phyloP scores from a whole-genome alignment of 257 asterid species.

The Primulina eburnea region DNA sequence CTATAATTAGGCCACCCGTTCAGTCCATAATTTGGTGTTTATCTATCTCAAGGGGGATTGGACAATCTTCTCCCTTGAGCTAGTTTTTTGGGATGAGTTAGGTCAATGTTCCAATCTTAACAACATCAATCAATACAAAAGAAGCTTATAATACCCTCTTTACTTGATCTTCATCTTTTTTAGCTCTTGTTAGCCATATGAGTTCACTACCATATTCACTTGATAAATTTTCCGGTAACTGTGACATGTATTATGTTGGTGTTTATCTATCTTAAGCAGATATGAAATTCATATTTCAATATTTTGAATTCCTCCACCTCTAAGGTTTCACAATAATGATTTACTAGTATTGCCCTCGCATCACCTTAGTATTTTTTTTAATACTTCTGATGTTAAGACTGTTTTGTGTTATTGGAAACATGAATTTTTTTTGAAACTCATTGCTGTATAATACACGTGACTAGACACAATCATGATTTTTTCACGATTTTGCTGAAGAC shows the following conservation, averaged over 20 bases:
- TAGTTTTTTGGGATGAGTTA: too few relatives aligned
- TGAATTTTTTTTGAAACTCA: neutral
- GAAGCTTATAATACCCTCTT: neutral
- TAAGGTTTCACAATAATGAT: conserved; percentile 4
- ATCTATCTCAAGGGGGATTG: too few relatives aligned
- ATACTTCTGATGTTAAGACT: conserved; percentile 6
- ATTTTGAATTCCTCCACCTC: conserved; percentile 16
- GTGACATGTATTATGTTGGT: neutral
- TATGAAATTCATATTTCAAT: neutral
- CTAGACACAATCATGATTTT: neutral
- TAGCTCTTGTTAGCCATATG: neutral
- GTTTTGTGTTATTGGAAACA: neutral
- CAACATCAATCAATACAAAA: neutral
- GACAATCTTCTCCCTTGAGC: too few relatives aligned
- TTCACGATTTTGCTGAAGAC: neutral
- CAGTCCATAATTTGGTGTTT: too few relatives aligned
- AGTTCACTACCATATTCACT: conserved; percentile 10
- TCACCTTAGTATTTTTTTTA: neutral
- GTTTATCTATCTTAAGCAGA: neutral
- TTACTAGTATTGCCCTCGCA: conserved; percentile 8
- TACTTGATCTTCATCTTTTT: neutral
- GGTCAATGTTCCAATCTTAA: too few relatives aligned
- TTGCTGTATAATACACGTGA: neutral
- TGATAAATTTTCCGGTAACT: neutral
- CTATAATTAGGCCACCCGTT: too few relatives aligned